Evolutionary conservation across 345 rosid genomes (phyloP).

Genomic region (Linum lewisii): DNA sequence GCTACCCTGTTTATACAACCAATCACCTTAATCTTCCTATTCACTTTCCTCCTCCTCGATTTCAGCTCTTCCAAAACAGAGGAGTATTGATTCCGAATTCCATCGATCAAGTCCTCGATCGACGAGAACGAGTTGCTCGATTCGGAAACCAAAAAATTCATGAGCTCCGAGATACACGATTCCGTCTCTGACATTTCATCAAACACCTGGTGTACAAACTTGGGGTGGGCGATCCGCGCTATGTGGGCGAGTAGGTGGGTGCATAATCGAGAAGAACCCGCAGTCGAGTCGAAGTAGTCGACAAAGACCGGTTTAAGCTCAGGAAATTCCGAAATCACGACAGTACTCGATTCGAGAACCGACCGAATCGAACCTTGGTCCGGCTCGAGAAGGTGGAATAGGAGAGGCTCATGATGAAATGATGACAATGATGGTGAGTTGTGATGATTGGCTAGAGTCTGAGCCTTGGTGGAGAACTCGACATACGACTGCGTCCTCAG

Average conservation of each 20-base stretch:
- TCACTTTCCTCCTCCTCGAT: slow-evolving; percentile 24
- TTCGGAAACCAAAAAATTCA: slow-evolving; percentile 8
- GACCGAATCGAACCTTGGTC: slow-evolving; percentile 24
- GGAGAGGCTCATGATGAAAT: slow-evolving; percentile 12
- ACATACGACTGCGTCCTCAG: slow-evolving; percentile 35
- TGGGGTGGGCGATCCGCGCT: slow-evolving; percentile 14
- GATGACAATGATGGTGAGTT: slow-evolving; percentile 16
- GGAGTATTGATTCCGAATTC: slow-evolving; percentile 20
- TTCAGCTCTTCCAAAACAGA: slow-evolving; percentile 17
- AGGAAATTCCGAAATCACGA: slow-evolving; percentile 18
- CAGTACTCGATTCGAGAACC: slow-evolving; percentile 21
- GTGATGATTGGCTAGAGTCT: slow-evolving; percentile 13
- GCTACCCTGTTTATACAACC: slow-evolving; percentile 17
- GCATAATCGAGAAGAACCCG: slow-evolving; percentile 37
- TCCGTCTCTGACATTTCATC: slow-evolving; percentile 1
- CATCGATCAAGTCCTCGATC: slow-evolving; percentile 18
- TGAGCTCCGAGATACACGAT: slow-evolving; percentile 11
- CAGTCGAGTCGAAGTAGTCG: slow-evolving; percentile 32
- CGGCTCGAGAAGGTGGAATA: slow-evolving; percentile 27
- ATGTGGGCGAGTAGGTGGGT: slow-evolving; percentile 23
- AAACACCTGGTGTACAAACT: slow-evolving; percentile 16
- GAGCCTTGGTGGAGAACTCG: slow-evolving; percentile 33
- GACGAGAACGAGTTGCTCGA: slow-evolving; percentile 22
- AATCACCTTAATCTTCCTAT: slow-evolving; percentile 23
- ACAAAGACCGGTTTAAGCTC: slow-evolving; percentile 25